phyloP scores from a whole-genome alignment of 2,329 filamentous ascomycete genomes.

The Plectosphaerella plurivora region DNA sequence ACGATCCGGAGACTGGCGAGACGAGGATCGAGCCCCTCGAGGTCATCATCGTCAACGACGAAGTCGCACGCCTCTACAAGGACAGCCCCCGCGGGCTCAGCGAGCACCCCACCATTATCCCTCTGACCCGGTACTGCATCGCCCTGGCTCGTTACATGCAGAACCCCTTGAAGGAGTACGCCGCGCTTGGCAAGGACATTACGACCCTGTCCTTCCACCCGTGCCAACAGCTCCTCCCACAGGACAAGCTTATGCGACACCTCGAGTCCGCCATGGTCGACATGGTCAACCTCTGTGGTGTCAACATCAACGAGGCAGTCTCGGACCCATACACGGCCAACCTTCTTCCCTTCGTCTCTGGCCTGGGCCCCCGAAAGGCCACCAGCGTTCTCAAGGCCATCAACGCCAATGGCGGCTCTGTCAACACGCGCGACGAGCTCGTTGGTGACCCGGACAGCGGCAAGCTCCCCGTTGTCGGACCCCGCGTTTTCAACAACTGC shows the following conservation, averaged over 20 bases:
- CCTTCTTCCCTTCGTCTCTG: constrained; percentile 84
- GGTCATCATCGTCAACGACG: constrained; percentile 89
- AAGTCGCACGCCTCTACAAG: constrained; percentile 94
- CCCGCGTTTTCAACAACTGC: constrained; percentile 93
- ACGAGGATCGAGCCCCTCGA: constrained; percentile 77
- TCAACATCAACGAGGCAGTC: constrained; percentile 91
- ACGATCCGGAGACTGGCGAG: constrained; percentile 71
- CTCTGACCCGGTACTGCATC: constrained; percentile 83
- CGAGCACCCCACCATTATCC: constrained; percentile 76
- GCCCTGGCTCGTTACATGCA: constrained; percentile 88
- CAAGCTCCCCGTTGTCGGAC: constrained; percentile 74
- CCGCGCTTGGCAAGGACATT: constrained; percentile 83
- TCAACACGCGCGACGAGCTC: constrained; percentile 80
- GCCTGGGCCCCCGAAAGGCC: constrained; percentile 88
- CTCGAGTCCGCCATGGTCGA: constrained; percentile 97
- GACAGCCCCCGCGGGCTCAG: constrained; percentile 73
- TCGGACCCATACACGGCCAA: constrained; percentile 78
- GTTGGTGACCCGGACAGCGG: constrained; percentile 81
- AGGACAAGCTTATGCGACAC: constrained; percentile 80
- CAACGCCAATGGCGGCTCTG: constrained; percentile 81
- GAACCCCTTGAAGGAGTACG: constrained; percentile 94
- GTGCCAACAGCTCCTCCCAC: constrained; percentile 81
- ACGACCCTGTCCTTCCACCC: constrained; percentile 83
- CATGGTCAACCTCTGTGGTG: constrained; percentile 94
- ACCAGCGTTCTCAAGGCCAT: constrained; percentile 71